These are phyloP conservation scores for Coemansia sp. DNA, from an alignment of 192 early-diverging fungal species.

Conservation along the genomic window DNA sequence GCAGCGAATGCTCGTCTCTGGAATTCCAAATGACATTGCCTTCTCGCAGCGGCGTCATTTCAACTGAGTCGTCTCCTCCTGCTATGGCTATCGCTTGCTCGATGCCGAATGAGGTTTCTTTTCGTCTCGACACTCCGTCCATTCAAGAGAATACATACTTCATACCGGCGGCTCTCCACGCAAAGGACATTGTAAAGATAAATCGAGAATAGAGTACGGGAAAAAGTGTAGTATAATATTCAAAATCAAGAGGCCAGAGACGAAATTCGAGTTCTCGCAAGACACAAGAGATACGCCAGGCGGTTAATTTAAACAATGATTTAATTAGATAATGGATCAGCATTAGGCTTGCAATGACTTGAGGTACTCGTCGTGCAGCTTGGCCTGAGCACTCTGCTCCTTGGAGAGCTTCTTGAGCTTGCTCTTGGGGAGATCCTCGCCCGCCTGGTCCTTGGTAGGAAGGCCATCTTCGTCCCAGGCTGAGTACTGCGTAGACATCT, in stretches of 20 bases:
- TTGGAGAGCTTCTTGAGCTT: slow-evolving; percentile 87
- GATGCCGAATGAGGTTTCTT: background rate
- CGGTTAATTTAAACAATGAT: background rate
- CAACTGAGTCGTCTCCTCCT: background rate
- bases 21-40: background rate
- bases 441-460: slow-evolving; percentile 82
- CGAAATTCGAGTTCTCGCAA: background rate
- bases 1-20: background rate
- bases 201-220: background rate
- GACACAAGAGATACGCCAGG: background rate
- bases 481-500: slow-evolving; percentile 64
- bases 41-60: background rate
- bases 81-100: background rate
- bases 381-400: slow-evolving; percentile 82
- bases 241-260: background rate
- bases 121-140: background rate
- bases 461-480: slow-evolving; percentile 85
- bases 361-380: slow-evolving; percentile 87
- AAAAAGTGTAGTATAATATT: too few relatives aligned
- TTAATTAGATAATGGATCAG: background rate
- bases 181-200: slow-evolving; percentile 36
- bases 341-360: slow-evolving; percentile 15
- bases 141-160: slow-evolving; percentile 36
- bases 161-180: slow-evolving; percentile 56
- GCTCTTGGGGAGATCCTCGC: slow-evolving; percentile 82